Evolutionary conservation across 139 green algal genomes (phyloP), one percentile per base, ranked within the genome.

Genomic region (Mychonastes homosphaera): DNA sequence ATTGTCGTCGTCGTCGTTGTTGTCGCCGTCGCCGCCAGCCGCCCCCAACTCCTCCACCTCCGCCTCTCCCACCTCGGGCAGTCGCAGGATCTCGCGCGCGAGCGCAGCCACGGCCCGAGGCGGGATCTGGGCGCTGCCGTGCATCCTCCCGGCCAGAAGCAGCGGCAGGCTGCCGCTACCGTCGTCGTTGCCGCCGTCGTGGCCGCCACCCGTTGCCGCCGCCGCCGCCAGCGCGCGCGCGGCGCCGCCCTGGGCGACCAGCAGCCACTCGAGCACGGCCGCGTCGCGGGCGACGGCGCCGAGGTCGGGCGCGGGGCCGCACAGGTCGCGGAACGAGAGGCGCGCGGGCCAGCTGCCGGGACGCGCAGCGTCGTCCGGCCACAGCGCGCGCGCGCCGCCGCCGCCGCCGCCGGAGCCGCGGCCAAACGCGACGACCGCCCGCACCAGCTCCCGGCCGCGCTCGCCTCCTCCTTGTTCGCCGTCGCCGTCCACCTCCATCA

Each of bases 281-380:
- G 56, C 72, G 29, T 88, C 80, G 0, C 72, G 62, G 6, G 12
- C 21, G 5, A 70, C 54, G 2, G 53, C 67, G 0, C 66, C 56
- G 4, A 58, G 15, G 1, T 1, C 24, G 0, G 71, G 29, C n/a
- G n/a, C n/a, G n/a, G 19, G 34, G 19, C 26, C 21, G 21, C 47
- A 33, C 27, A 64, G 38, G 4, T 34, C 33, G 2, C n/a, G 13
- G 3, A 46, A 9, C 10, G 36, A 30, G 10, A 67, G 23, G 50
- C 36, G 32, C n/a, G 50, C 51, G 21, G 61, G 61, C 50, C 61
- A 67, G n/a, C 61, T 32, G 26, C 54, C 51, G 2, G 50, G 56
- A 16, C 40, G n/a, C 30, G 56, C 21, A 48, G 65, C 32, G 29
- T 27, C 36, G 46, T 60, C 43, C 3, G 52, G 60, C 58, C 50